Evolutionary conservation across 352 stramenopile species (phyloP).

Genomic region (Pythium biforme): DNA sequence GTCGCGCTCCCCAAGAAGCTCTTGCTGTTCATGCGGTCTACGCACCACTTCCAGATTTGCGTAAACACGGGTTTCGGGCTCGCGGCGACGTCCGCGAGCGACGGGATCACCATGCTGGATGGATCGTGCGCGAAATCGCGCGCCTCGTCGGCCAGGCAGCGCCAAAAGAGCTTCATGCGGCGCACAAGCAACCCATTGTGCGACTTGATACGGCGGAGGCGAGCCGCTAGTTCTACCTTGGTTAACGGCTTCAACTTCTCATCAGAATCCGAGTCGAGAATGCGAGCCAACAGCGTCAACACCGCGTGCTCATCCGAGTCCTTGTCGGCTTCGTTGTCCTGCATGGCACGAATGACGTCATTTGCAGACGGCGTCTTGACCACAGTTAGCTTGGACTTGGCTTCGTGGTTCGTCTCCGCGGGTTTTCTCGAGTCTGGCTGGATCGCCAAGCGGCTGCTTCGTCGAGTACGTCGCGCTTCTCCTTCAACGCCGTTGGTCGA

Average conservation of each 20-base stretch:
- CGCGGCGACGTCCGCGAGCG: slow-evolving; percentile 49
- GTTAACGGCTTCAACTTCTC: slow-evolving; percentile 63
- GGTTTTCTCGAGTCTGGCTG: background rate
- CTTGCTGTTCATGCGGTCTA: slow-evolving; percentile 83
- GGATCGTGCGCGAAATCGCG: background rate
- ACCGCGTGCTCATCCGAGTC: slow-evolving; percentile 50
- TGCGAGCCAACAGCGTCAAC: slow-evolving; percentile 54
- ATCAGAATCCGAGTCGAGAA: slow-evolving; percentile 46
- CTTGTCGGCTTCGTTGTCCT: slow-evolving; percentile 13
- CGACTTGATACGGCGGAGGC: slow-evolving; percentile 43
- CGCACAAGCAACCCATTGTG: slow-evolving; percentile 68
- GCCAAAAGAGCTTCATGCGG: slow-evolving; percentile 86
- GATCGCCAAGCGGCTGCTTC: slow-evolving; percentile 1
- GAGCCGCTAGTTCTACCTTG: slow-evolving; percentile 34
- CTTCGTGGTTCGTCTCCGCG: background rate
- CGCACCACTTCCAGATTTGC: slow-evolving; percentile 84
- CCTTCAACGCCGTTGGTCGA: background rate
- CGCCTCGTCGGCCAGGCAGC: slow-evolving; percentile 47
- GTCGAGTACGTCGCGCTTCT: slow-evolving; percentile 5
- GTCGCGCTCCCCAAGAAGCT: slow-evolving; percentile 56
- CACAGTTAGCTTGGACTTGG: background rate
- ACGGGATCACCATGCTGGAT: slow-evolving; percentile 34
- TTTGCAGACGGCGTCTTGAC: background rate
- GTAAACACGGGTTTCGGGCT: slow-evolving; percentile 60
- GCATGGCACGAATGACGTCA: slow-evolving; percentile 12